Base-by-base conservation (phyloP, 257 asterid species). In the Paulownia fortunei region DNA sequence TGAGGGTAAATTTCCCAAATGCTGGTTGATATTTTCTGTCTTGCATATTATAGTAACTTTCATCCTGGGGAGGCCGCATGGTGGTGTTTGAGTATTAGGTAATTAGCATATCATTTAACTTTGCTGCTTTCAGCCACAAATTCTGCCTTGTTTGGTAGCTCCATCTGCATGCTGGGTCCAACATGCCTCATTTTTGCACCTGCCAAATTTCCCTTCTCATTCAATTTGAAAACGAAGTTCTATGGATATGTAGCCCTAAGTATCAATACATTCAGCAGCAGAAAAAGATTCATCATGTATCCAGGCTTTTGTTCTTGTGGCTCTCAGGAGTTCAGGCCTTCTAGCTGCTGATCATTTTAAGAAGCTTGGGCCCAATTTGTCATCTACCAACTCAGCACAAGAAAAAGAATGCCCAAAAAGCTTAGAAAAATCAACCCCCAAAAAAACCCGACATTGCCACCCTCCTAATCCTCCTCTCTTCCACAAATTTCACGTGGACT, bases 141-240 rank as follows among this genome's bases (percentile, higher is more conserved):
- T 72, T 32, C 13, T 66, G 62, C 46, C 74, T 72, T 52, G 83
- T 72, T 72, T 41, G 83, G 75, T 73, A 42, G 58, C 59, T 47
- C 44, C 46, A 27, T 36, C 11, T 15, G 79, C 79, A 30, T 30
- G 64, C 52, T 39, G 59, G 75, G 69, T 16, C 69, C 55, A 76
- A 26, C 76, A 24, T 76, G 76, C 75, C 59, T 10, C 51, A 52
- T 54, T 24, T n/a, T 39, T 46, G 65, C 18, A 49, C 58, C 47
- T 71, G 47, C 78, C 73, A 61, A 78, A 61, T 51, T 51, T 39
- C 64, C 77, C 36, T 58, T 60, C 72, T 79, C 68, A 51, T 72
- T 64, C 59, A 42, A 59, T 70, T 23, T 21, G 41, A 15, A 69
- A 32, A 16, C 21, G 36, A 65, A 34, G 30, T 54, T 37, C 39